Evolutionary conservation across 176 grass and related monocot species (phyloP).

Genomic region (Zoysia pacifica): DNA sequence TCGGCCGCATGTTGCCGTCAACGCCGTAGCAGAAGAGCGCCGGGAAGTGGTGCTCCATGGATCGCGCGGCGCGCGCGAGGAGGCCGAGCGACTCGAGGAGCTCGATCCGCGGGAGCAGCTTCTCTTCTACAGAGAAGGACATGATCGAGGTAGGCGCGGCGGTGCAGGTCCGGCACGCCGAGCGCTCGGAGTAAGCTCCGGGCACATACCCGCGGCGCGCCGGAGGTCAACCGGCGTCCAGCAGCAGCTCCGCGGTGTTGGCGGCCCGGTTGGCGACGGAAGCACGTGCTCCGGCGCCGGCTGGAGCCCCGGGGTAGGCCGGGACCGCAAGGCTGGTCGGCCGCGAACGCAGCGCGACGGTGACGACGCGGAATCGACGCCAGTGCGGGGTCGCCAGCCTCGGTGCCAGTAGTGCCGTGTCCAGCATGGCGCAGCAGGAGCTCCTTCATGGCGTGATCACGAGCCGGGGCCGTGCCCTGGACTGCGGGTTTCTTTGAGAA

Average conservation of each 20-base stretch:
- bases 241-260: constrained; percentile 43
- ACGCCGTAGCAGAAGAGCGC: constrained; percentile 77
- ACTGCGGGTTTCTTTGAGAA: background rate
- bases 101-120: constrained; percentile 76
- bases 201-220: constrained; percentile 79
- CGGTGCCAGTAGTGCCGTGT: constrained; percentile 40
- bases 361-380: constrained; percentile 26
- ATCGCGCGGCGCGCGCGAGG: constrained; percentile 48
- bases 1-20: constrained; percentile 77
- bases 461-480: background rate
- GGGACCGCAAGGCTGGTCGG: constrained; percentile 44
- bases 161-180: constrained; percentile 54
- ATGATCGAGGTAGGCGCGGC: constrained; percentile 71
- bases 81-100: constrained; percentile 75
- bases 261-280: constrained; percentile 35
- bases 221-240: constrained; percentile 64
- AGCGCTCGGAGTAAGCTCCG: constrained; percentile 86
- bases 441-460: constrained; percentile 55
- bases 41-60: constrained; percentile 78
- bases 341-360: constrained; percentile 50
- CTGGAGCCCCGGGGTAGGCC: constrained; percentile 24
- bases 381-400: constrained; percentile 25
- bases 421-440: constrained; percentile 50
- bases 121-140: constrained; percentile 89
- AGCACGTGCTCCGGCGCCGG: constrained; percentile 22